A percentile compares a stretch with the other conserved stretches of the same genome.
Evolutionary conservation across 164 flowering plant species (phyloP).

Genomic region (Buxus sempervirens): DNA sequence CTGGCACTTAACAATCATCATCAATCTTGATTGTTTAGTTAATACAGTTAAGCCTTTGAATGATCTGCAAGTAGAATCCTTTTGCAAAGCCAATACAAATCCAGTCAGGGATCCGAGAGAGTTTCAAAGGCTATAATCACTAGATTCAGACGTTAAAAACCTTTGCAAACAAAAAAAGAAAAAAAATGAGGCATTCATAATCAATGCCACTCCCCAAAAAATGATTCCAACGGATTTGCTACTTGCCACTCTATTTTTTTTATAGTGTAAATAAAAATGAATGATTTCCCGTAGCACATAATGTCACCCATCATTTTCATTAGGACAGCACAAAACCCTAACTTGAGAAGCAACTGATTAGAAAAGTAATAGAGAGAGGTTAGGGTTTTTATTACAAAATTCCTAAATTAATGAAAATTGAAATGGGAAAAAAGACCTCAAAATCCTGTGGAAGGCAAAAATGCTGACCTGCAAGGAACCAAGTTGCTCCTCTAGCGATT

Average conservation of each 20-base stretch:
- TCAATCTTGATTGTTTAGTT: neutral
- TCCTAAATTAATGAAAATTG: neutral
- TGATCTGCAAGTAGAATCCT: neutral
- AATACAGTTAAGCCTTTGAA: neutral
- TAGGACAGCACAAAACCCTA: neutral
- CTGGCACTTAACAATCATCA: no score
- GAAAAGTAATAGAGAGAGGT: no score
- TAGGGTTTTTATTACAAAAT: neutral
- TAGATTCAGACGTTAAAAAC: neutral
- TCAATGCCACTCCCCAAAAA: no score
- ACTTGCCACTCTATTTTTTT: no score
- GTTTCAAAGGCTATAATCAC: neutral
- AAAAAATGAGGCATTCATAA: no score
- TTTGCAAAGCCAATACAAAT: neutral
- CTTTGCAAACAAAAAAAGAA: no score
- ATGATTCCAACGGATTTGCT: no score
- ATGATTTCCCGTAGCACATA: neutral
- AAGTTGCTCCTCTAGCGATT: conserved; percentile 80
- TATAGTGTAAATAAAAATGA: neutral
- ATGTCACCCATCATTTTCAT: neutral
- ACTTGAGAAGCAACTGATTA: no score
- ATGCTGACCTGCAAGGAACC: conserved; percentile 60
- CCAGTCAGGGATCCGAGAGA: neutral
- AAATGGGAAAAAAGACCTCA: neutral
- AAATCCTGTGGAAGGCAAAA: neutral